Evolutionary conservation across 129 eudicot genomes (phyloP).

Genomic region (Centaurea solstitialis): DNA sequence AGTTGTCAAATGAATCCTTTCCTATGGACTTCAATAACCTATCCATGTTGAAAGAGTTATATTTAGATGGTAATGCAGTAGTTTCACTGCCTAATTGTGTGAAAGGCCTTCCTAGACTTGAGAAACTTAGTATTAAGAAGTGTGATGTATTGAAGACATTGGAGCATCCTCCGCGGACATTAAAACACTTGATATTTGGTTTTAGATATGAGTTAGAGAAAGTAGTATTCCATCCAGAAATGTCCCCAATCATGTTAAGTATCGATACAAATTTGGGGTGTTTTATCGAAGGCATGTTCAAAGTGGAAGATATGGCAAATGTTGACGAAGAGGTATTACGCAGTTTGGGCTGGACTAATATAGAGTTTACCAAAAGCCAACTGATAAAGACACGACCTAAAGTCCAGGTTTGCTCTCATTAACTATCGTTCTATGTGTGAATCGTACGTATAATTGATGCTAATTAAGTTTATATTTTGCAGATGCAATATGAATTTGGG

Average conservation of each 20-base stretch:
- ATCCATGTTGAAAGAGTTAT: background rate
- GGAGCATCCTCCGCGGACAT: background rate
- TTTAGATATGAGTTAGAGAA: background rate
- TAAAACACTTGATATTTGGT: background rate
- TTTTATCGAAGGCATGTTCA: background rate
- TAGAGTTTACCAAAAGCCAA: background rate
- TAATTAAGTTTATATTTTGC: background rate
- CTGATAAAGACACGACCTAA: background rate
- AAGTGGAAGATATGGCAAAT: background rate
- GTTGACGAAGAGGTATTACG: background rate
- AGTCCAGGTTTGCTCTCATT: background rate
- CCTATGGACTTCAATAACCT: slow-evolving; percentile 6
- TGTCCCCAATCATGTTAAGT: background rate
- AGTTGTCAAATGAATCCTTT: background rate
- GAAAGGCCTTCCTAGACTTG: background rate
- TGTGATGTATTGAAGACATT: background rate
- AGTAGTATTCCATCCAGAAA: background rate
- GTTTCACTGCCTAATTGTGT: background rate
- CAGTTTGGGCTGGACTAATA: background rate
- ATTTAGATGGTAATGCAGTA: background rate
- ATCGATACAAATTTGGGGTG: background rate
- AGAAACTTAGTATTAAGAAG: background rate
- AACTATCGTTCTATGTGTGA: background rate
- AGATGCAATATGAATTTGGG: background rate
- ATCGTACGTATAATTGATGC: background rate